phyloP scores from a whole-genome alignment of 1,139 yeast genomes.

The Yamadazyma blattariae region DNA sequence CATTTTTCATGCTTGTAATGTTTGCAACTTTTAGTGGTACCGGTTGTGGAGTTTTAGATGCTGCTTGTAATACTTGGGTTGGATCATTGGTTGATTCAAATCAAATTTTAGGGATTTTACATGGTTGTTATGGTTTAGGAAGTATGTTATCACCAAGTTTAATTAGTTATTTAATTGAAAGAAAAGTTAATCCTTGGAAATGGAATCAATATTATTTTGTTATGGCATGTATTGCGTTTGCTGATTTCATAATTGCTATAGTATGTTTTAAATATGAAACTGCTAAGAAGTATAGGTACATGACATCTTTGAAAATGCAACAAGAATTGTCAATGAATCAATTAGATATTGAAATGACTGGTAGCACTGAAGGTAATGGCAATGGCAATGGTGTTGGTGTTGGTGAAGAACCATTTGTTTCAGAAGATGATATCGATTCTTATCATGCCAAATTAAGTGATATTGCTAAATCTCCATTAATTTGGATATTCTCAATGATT shows the following conservation, averaged over 20 bases:
- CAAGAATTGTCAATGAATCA: slow-evolving; percentile 5
- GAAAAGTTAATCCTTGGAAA: slow-evolving; percentile 33
- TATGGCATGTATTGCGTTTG: slow-evolving; percentile 22
- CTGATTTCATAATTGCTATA: slow-evolving; percentile 2
- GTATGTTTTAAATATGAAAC: slow-evolving; percentile 52
- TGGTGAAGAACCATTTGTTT: slow-evolving; percentile 3
- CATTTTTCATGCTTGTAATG: slow-evolving; percentile 32
- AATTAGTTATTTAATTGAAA: slow-evolving; percentile 42
- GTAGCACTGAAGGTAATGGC: too few species aligned
- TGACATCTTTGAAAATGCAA: slow-evolving; percentile 13
- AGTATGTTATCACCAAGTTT: slow-evolving; percentile 64
- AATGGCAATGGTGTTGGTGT: too few species aligned
- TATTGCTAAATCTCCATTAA: slow-evolving; percentile 40
- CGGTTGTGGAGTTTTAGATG: slow-evolving; percentile 61
- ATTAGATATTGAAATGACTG: slow-evolving; percentile 9
- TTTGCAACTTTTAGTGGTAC: slow-evolving; percentile 49
- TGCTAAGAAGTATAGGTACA: slow-evolving; percentile 49
- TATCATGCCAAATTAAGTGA: slow-evolving; percentile 21
- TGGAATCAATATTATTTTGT: slow-evolving; percentile 51
- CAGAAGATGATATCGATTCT: not conserved
- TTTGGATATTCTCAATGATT: slow-evolving; percentile 47
- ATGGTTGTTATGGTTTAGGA: slow-evolving; percentile 69
- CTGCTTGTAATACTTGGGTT: slow-evolving; percentile 57
- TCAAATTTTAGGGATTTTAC: slow-evolving; percentile 62
- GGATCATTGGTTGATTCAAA: slow-evolving; percentile 57